Evolutionary conservation across 129 eudicot species (phyloP), one percentile per base, ranked within the genome.

Genomic region (Ambrosia trifida): DNA sequence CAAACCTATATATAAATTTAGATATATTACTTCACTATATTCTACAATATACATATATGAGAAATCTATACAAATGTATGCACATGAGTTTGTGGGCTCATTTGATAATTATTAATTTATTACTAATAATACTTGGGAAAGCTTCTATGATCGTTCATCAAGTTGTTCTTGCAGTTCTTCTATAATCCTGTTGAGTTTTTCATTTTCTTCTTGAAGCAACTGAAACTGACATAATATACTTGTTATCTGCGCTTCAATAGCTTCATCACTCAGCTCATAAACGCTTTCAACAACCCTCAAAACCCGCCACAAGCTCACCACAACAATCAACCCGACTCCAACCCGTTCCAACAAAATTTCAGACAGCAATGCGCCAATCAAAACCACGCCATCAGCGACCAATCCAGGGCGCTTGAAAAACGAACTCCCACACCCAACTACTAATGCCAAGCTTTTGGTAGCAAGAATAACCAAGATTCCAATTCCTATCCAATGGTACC

Each of bases 301-400:
- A 28, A 84, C 82, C 59, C 94, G 80, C 94, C 94, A 87, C 82
- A 87, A 82, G 64, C 94, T 87, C 83, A 84, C 94, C 78, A 87
- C 82, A 49, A 87, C 85, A n/a, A 87, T 69, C 80, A 87, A 84
- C 7, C 94, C 92, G 1, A 86, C 87, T 28, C 94, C 87, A 3
- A 59, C 69, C 70, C 66, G 72, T 67, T 70, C 85, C 81, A 84
- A 57, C 43, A 72, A 80, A 18, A 67, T 70, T 69, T 87, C 94
- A 13, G 84, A 45, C 45, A 82, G 14, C 83, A 87, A 74, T 0
- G 89, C 94, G 5, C 82, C 89, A 47, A 61, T 72, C 57, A 87
- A 72, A 49, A 84, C 89, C 66, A 87, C 85, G 0, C 82, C 89
- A 69, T 87, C 94, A 9, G 84, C 78, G 4, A 84, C 87, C 66